Evolutionary conservation across 1,139 yeast species (phyloP).

Genomic region (Entelexis sorbosivorans): DNA sequence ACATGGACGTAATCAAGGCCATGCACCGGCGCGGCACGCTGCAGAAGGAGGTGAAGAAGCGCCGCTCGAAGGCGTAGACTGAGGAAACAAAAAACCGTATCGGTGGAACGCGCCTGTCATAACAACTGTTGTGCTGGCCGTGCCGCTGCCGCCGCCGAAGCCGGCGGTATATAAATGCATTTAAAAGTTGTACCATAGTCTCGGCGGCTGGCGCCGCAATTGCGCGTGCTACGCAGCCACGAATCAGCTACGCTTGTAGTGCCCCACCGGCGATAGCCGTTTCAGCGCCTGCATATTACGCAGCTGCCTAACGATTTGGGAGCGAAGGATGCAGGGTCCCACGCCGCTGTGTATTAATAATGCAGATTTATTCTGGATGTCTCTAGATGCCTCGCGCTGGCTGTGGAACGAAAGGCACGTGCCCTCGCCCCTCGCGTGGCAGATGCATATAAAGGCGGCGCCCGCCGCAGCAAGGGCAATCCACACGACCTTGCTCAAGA

Average conservation of each 20-base stretch:
- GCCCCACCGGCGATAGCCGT: too few relatives aligned
- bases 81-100: too few relatives aligned
- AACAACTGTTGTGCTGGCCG: too few relatives aligned
- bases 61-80: background rate
- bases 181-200: too few relatives aligned
- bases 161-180: too few relatives aligned
- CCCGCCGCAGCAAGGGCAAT: too few relatives aligned
- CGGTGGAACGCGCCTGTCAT: too few relatives aligned
- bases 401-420: background rate
- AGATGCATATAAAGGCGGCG: slow-evolving; percentile 1
- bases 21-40: slow-evolving; percentile 1
- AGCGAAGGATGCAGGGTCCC: background rate
- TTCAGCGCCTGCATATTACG: background rate
- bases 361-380: background rate
- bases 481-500: background rate
- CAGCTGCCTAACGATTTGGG: background rate
- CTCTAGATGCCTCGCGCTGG: background rate
- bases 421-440: background rate
- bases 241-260: too few relatives aligned
- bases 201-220: too few relatives aligned
- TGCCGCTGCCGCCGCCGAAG: too few relatives aligned
- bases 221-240: too few relatives aligned
- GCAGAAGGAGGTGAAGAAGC: background rate
- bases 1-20: slow-evolving; percentile 4
- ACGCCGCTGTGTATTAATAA: background rate